Percentiles rank a stretch among this genome's conserved stretches.
Conservation (phyloP, 2,329 filamentous ascomycete species). For the Ophiobolus disseminans region DNA sequence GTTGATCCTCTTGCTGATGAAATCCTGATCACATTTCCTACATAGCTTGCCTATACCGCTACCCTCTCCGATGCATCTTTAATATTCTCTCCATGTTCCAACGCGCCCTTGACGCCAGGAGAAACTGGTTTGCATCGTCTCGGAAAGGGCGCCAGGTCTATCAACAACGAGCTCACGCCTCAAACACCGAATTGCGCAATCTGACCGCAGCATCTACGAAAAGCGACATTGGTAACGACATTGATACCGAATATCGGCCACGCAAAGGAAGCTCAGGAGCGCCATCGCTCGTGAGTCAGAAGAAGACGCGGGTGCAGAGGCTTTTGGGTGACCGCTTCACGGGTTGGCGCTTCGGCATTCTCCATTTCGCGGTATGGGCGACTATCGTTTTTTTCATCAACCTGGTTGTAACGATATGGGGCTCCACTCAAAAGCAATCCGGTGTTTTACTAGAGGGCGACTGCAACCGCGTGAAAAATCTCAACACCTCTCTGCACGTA, state of each 20-base stretch:
- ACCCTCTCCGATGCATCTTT: not conserved
- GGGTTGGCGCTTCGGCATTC: slow-evolving; percentile 24
- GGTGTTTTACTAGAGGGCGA: slow-evolving; percentile 24
- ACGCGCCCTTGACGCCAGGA: not conserved
- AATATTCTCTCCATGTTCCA: not conserved
- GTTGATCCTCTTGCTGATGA: too few relatives aligned
- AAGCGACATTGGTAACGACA: slow-evolving; percentile 1
- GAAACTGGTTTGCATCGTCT: not conserved
- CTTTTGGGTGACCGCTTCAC: slow-evolving; percentile 11
- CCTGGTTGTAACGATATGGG: slow-evolving; percentile 18
- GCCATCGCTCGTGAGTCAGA: not conserved
- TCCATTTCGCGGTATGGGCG: slow-evolving; percentile 15
- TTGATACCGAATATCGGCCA: not conserved
- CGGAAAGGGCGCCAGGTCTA: slow-evolving; percentile 1
- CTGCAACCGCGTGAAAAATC: slow-evolving; percentile 17
- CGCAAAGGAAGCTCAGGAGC: not conserved
- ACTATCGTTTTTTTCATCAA: slow-evolving; percentile 22
- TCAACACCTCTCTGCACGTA: slow-evolving; percentile 49
- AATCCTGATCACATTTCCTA: too few relatives aligned
- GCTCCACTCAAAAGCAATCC: not conserved
- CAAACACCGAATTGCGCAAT: slow-evolving; percentile 1
- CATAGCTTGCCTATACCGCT: too few relatives aligned
- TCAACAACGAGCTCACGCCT: slow-evolving; percentile 1
- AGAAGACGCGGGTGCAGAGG: not conserved
- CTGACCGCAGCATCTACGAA: slow-evolving; percentile 1